Conservation (phyloP, 2,329 filamentous ascomycete genomes). For the Dactylellina haptotyla region DNA sequence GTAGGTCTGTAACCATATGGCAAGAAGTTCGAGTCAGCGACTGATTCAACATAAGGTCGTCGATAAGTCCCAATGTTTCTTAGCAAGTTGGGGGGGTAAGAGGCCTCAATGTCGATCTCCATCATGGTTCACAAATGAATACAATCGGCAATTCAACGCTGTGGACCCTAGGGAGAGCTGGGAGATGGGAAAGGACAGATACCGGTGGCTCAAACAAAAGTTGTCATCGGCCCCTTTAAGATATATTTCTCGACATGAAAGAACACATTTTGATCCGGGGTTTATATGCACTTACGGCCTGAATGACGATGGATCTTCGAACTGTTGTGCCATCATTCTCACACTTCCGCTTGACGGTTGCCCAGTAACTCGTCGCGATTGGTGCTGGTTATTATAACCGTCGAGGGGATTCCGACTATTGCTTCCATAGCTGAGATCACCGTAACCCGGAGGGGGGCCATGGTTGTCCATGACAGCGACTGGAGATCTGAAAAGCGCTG, state of each 20-base stretch:
- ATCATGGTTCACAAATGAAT: conserved; percentile 1
- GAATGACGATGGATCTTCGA: conserved; percentile 24
- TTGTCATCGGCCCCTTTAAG: too few relatives aligned
- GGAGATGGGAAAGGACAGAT: not conserved
- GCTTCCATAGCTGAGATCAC: conserved; percentile 24
- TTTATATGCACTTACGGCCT: conserved; percentile 47
- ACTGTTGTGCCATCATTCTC: conserved; percentile 49
- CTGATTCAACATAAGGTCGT: conserved; percentile 52
- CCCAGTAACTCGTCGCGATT: conserved; percentile 41
- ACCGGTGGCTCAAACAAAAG: too few relatives aligned
- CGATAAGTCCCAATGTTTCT: conserved; percentile 42
- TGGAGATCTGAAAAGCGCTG: not conserved
- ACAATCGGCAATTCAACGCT: not conserved
- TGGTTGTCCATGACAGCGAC: conserved; percentile 54
- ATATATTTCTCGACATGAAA: conserved; percentile 1
- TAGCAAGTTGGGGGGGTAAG: conserved; percentile 25
- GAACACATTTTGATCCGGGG: not conserved
- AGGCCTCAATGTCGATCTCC: conserved; percentile 35
- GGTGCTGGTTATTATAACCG: conserved; percentile 26
- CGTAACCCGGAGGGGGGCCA: conserved; percentile 48
- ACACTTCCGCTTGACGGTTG: conserved; percentile 49
- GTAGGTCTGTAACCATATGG: conserved; percentile 30
- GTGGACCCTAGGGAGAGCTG: not conserved
- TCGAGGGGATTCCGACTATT: conserved; percentile 25
- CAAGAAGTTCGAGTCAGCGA: conserved; percentile 52